phyloP scores from a whole-genome alignment of 768 basidiomycete genomes.

The Rhizopogon vinicolor region DNA sequence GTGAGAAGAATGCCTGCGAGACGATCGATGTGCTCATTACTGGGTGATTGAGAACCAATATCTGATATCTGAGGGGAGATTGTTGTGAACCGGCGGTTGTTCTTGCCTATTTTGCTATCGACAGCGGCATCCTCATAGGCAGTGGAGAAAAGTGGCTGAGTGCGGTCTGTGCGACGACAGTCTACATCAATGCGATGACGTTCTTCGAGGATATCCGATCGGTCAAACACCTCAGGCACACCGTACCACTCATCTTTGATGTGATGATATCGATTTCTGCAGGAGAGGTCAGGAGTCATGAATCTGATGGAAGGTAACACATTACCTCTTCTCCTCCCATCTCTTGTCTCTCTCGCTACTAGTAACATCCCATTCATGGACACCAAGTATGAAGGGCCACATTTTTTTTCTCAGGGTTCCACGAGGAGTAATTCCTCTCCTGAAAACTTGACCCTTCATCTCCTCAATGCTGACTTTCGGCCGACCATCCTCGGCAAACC shows the following conservation, averaged over 20 bases:
- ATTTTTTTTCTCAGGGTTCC: conserved; percentile 61
- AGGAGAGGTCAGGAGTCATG: neutral
- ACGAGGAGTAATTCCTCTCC: conserved; percentile 57
- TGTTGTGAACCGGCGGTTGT: conserved; percentile 51
- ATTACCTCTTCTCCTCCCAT: conserved; percentile 65
- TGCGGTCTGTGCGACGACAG: conserved; percentile 92
- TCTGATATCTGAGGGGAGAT: conserved; percentile 71
- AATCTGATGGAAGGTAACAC: conserved; percentile 1
- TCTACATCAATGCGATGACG: conserved; percentile 96
- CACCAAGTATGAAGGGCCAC: conserved; percentile 90
- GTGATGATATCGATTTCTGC: conserved; percentile 65
- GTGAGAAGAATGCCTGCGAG: conserved; percentile 83
- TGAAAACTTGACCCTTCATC: conserved; percentile 75
- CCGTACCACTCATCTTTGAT: conserved; percentile 83
- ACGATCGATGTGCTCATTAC: conserved; percentile 90
- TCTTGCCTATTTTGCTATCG: conserved; percentile 50
- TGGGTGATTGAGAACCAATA: conserved; percentile 83
- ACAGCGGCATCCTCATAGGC: conserved; percentile 29
- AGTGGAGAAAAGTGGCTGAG: conserved; percentile 81
- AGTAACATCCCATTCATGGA: conserved; percentile 76
- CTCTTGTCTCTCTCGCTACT: conserved; percentile 50
- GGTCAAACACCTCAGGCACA: conserved; percentile 75
- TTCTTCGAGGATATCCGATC: conserved; percentile 80
- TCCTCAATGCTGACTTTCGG: conserved; percentile 63
- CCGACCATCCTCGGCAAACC: conserved; percentile 72